phyloP scores from a whole-genome alignment of 805 yeast genomes.

The Ogataea siamensis region DNA sequence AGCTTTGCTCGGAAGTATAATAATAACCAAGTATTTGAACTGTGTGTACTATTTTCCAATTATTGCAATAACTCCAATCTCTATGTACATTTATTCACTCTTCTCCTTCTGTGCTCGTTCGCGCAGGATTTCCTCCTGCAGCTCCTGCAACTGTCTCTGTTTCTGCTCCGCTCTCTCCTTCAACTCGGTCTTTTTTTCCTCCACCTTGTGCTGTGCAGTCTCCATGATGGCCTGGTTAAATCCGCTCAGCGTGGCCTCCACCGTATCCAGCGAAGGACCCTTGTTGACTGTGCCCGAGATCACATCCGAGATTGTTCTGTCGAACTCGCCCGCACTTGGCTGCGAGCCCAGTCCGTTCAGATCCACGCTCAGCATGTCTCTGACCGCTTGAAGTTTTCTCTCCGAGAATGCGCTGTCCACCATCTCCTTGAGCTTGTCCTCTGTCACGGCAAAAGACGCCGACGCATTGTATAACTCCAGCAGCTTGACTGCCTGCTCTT shows the following conservation, averaged over 20 bases:
- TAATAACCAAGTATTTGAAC: no score
- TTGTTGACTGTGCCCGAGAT: conserved; percentile 32
- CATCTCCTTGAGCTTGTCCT: conserved; percentile 56
- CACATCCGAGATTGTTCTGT: conserved; percentile 27
- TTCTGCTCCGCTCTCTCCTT: conserved; percentile 27
- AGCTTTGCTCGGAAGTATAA: conserved; percentile 3
- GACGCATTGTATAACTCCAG: conserved; percentile 73
- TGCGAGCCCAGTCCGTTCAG: conserved; percentile 24
- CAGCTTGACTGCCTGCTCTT: conserved; percentile 52
- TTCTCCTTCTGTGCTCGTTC: conserved; percentile 16
- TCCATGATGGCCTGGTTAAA: conserved; percentile 25
- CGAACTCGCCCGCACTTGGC: conserved; percentile 25
- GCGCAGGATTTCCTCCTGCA: conserved; percentile 23
- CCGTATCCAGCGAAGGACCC: conserved; percentile 34
- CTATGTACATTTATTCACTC: conserved; percentile 1
- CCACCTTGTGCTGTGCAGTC: conserved; percentile 25
- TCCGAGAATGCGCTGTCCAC: conserved; percentile 53
- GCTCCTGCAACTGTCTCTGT: conserved; percentile 22
- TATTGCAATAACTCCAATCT: background rate
- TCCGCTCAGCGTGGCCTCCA: conserved; percentile 33
- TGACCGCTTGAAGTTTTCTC: conserved; percentile 33
- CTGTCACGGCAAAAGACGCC: conserved; percentile 67
- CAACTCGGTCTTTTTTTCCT: conserved; percentile 21
- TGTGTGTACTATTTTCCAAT: no score
- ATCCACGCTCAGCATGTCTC: conserved; percentile 18